Base-by-base conservation (phyloP, 352 stramenopile species). In the Phytophthora aleatoria region DNA sequence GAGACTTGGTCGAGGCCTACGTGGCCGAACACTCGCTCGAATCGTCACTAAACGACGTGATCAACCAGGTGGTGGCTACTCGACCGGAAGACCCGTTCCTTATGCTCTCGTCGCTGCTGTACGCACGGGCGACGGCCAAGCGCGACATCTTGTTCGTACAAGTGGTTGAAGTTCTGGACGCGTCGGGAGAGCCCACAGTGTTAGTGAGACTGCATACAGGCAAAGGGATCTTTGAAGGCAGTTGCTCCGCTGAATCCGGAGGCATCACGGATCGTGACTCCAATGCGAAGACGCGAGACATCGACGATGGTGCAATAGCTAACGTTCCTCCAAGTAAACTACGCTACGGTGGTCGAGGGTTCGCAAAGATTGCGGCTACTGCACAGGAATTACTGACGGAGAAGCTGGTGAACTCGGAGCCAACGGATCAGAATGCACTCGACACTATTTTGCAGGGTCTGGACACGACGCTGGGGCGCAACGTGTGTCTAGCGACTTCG, bases 1-100 rank as follows among this genome's bases (percentile, higher is more conserved):
- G 81, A n/a, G 85, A 93, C 42, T 60, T 91, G 30, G 82, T 92
- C 12, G 86, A 94, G 63, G 69, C 76, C 6, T 94, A 94, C 55
- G 58, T 94, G 38, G 58, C 73, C 16, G 80, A 92, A 38, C 83
- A 94, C 70, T 69, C 74, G 57, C 72, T 94, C 11, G 86, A 94
- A 61, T 66, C 64, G 30, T 69, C 74, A 8, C 72, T 94, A 1
- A 94, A 91, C 49, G 77, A 90, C 11, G 69, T 83, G 15, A 74
- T 94, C 47, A 94, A 92, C 71, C 69, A 87, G 45, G 71, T 94
- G 36, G 82, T 94, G 26, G 78, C 76, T 11, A 70, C 69, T 50
- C 80, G 83, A 1, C 86, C 85, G 1, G 71, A 73, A 11, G 86
- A 94, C 58, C 86, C 86, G 33, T 85, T 90, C 58, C 59, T 91